Base-by-base conservation (phyloP, 164 flowering plant species). In the grape (Vitis vinifera) region DNA sequence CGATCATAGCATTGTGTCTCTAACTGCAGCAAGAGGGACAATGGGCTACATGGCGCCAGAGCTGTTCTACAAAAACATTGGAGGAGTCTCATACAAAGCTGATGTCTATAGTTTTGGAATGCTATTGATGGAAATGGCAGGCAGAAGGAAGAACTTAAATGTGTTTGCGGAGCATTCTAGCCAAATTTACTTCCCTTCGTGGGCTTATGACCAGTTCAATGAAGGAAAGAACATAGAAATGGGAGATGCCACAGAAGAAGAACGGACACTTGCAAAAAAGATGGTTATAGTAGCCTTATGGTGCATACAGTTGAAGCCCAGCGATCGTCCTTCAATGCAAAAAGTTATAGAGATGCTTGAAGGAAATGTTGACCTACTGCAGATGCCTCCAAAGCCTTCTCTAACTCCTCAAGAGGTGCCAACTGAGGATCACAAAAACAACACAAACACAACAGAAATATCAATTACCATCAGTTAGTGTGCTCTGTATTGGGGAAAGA, bases 281-380 rank as follows among this genome's bases (percentile, higher is more conserved):
- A 68, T 68, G 64, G 30, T 50, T 13, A 60, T 68, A 19, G 27
- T 68, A 1, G 71, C 48, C 8, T 49, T 68, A n/a, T 65, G 75
- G 69, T 71, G 75, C 44, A 68, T 68, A 55, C 76, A 74, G 44
- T 57, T 58, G 76, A 74, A 63, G 14, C 72, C 76, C 1, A 48
- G 19, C 0, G 68, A 68, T 51, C 63, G 72, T 1, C 76, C 76
- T 56, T 68, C 76, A 5, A 74, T 74, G 68, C 49, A 23, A 14
- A 61, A 50, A 51, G 75, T 53, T 0, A 5, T 60, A 2, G 65
- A 72, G 60, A 66, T 72, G 75, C 62, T 72, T 8, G 75, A 66
- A 66, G 70, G 70, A 15, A 48, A 44, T 1, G 47, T 67, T 59
- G 52, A 29, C 8, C 2, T 2, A 11, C 30, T 65, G 14, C 51